Evolutionary conservation across 2,329 filamentous ascomycete species (phyloP), one percentile per base, ranked within the genome.

Genomic region (Colletotrichum theobromicola): DNA sequence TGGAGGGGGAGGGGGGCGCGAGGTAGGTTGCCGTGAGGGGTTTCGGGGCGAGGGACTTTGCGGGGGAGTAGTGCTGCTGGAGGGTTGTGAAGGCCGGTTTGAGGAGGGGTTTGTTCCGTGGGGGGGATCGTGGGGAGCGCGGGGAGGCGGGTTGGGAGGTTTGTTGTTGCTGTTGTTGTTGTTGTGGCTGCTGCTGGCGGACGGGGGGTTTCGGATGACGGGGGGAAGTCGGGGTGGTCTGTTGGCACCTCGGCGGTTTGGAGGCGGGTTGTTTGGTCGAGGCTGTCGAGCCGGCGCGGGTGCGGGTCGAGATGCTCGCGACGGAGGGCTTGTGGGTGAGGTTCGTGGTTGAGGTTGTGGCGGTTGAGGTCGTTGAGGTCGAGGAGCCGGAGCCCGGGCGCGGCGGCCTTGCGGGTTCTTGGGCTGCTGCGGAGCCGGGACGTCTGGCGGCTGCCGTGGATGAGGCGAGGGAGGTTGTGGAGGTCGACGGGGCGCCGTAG

Each of bases 31-130:
- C 85, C 0, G 90, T 90, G n/a, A 90, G 85, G 7, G 92, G 90
- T 75, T 94, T 94, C 0, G 92, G 90, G 1, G 89, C 87, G 10
- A 87, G 83, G 5, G 85, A 86, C 79, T 93, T 93, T 58, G 90
- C 89, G 0, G 93, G 92, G 32, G 90, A 92, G 83, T 90, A 93
- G 83, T 93, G 91, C 77, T 94, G 92, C 77, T 94, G 92, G 50
- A 90, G 87, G 1, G 89, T 93, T 62, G 87, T 90, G 82, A 93
- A 93, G 61, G 88, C 84, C 0, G 91, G 90, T 10, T 88, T 88
- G 30, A 84, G 82, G n/a, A 83, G 81, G 21, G 83, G 81, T 53
- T 80, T 81, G 21, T 69, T 76, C 79, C 62, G 75, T 69, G 61
- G 46, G 2, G 68, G 69, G 9, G 70, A 63, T 53, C 42, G 53